A percentile compares a stretch with the other conserved stretches of the same genome.
phyloP scores from a whole-genome alignment of 2,329 filamentous ascomycete species.

The Cladosporium sp. region DNA sequence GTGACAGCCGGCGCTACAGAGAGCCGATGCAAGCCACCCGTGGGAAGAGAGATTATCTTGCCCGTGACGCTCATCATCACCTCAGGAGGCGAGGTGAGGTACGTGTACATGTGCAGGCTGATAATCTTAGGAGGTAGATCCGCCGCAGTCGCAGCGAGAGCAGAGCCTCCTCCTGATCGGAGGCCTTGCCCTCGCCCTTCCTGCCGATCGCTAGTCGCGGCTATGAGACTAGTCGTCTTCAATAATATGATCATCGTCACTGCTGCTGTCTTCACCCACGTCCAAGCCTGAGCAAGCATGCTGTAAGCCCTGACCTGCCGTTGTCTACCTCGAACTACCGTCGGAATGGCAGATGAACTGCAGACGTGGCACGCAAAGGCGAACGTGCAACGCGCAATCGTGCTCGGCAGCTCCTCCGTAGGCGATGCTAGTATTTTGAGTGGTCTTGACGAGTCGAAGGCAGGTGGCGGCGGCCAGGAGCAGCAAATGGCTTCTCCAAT shows the following conservation, averaged over 20 bases:
- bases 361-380: background rate
- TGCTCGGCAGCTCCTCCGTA: background rate
- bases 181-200: background rate
- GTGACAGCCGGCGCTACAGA: background rate
- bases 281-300: background rate
- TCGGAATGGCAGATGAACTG: background rate
- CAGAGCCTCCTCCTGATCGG: slow-evolving; percentile 5
- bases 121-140: background rate
- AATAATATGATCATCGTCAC: background rate
- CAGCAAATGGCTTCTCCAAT: background rate
- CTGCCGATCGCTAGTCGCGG: slow-evolving; percentile 6
- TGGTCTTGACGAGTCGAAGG: background rate
- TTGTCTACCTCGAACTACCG: background rate
- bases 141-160: slow-evolving; percentile 6
- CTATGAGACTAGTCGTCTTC: background rate
- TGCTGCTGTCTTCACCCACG: slow-evolving; percentile 3
- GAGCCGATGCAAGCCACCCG: slow-evolving; percentile 9
- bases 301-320: background rate
- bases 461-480: background rate
- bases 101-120: slow-evolving; percentile 3
- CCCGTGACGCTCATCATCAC: background rate
- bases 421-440: too few species aligned
- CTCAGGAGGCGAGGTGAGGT: slow-evolving; percentile 10
- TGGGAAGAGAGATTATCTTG: background rate
- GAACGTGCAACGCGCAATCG: slow-evolving; percentile 1